phyloP scores from a whole-genome alignment of 2,329 filamentous ascomycete genomes.

The Mollisia scopiformis region DNA sequence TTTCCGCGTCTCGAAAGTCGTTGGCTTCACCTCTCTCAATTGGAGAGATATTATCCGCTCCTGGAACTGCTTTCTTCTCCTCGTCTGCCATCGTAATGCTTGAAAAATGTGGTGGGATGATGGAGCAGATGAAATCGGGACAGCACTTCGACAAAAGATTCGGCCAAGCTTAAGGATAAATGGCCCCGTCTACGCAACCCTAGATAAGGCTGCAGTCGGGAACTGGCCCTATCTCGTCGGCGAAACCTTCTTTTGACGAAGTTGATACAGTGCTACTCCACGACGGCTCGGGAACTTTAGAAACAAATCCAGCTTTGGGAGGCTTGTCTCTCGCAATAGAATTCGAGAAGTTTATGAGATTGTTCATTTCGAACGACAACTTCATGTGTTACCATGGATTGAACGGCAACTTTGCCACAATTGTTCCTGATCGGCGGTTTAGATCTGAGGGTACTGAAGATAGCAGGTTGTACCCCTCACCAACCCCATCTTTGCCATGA shows the following conservation, averaged over 20 bases:
- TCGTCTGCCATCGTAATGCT: slow-evolving; percentile 1
- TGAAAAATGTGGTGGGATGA: background rate
- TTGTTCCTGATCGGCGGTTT: background rate
- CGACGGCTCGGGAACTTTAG: background rate
- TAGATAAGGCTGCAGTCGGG: background rate
- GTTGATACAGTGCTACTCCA: background rate
- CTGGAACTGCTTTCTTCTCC: background rate
- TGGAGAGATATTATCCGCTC: slow-evolving; percentile 3
- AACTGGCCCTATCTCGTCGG: background rate
- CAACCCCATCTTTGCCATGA: background rate
- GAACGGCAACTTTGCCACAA: background rate
- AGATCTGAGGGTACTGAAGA: background rate
- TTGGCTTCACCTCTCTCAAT: background rate
- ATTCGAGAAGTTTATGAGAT: background rate
- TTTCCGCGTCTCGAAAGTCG: background rate
- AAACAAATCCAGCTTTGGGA: background rate
- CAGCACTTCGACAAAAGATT: background rate
- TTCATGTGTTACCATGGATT: background rate
- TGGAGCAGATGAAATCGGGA: background rate
- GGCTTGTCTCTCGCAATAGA: background rate
- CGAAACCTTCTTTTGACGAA: background rate
- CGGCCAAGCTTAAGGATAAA: background rate
- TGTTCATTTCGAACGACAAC: background rate
- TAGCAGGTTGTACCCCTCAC: background rate
- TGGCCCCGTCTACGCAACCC: background rate